These are phyloP conservation scores for Coniosporium apollinis DNA, from an alignment of 495 filamentous ascomycete species.

Conservation along the genomic window DNA sequence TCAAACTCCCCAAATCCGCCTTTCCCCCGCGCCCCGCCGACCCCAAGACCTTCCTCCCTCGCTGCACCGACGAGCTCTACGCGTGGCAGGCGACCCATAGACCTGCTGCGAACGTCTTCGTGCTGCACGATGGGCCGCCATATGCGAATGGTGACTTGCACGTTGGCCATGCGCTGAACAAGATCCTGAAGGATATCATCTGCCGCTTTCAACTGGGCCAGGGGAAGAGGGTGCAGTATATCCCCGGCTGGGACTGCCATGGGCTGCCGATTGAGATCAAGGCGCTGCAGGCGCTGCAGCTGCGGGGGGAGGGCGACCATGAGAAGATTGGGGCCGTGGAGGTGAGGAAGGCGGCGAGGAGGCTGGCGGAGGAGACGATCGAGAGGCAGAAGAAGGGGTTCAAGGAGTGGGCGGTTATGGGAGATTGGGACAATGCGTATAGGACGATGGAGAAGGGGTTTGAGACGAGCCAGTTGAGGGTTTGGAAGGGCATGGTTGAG, in stretches of 20 bases:
- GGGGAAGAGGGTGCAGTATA: constrained; percentile 66
- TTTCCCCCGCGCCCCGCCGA: constrained; percentile 32
- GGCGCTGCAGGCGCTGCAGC: constrained; percentile 47
- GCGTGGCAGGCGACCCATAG: constrained; percentile 56
- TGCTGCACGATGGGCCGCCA: constrained; percentile 90
- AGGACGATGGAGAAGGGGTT: constrained; percentile 81
- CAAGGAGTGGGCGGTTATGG: constrained; percentile 74
- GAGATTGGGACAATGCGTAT: constrained; percentile 82
- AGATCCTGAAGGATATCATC: constrained; percentile 90
- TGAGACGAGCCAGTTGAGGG: constrained; percentile 67
- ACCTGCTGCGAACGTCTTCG: constrained; percentile 41
- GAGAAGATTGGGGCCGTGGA: constrained; percentile 24
- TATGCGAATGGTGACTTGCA: constrained; percentile 94
- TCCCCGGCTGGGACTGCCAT: constrained; percentile 97
- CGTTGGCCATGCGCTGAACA: constrained; percentile 95
- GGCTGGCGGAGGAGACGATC: constrained; percentile 58
- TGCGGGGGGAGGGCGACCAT: constrained; percentile 1
- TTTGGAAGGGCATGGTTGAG: constrained; percentile 75
- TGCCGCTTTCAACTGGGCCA: constrained; percentile 60
- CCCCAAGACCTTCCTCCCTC: constrained; percentile 45
- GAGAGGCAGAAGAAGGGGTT: constrained; percentile 72
- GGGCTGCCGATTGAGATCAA: constrained; percentile 95
- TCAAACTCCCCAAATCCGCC: constrained; percentile 25
- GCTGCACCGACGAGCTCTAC: constrained; percentile 80
- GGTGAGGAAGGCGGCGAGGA: constrained; percentile 54